Evolutionary conservation across 1,284 basidiomycete genomes (phyloP).

Genomic region (Cryptococcus sp.): DNA sequence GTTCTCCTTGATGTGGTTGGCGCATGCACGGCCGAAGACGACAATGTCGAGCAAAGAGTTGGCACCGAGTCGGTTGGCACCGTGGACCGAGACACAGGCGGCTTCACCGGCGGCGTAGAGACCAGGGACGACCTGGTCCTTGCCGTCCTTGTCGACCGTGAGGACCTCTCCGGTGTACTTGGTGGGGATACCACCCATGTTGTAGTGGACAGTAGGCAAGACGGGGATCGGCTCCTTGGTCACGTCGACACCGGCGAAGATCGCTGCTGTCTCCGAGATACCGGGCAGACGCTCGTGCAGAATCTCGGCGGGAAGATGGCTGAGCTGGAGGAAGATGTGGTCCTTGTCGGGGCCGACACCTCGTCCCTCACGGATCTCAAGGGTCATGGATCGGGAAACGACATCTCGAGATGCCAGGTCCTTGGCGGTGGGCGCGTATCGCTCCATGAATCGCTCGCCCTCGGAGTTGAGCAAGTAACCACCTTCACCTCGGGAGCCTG

Average conservation of each 20-base stretch:
- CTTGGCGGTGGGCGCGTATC: slow-evolving; percentile 98
- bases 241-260: slow-evolving; percentile 98
- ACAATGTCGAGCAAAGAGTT: slow-evolving; percentile 99
- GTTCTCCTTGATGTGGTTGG: slow-evolving; percentile 95
- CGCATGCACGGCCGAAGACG: slow-evolving; percentile 97
- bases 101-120: slow-evolving; percentile 99
- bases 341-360: slow-evolving; percentile 99
- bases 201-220: slow-evolving; percentile 93
- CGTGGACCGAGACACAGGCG: slow-evolving; percentile 98
- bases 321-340: slow-evolving; percentile 95
- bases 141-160: slow-evolving; percentile 79
- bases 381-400: slow-evolving; percentile 98
- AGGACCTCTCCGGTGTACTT: slow-evolving; percentile 97
- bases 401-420: slow-evolving; percentile 99
- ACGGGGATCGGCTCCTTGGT: slow-evolving; percentile 99
- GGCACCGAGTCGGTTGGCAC: slow-evolving; percentile 98
- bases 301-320: slow-evolving; percentile 93
- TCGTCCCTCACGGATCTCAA: slow-evolving; percentile 98
- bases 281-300: slow-evolving; percentile 97
- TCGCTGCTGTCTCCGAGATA: slow-evolving; percentile 99
- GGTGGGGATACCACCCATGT: slow-evolving; percentile 99
- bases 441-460: slow-evolving; percentile 99
- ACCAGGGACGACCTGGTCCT: slow-evolving; percentile 94
- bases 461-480: slow-evolving; percentile 98
- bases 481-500: slow-evolving; percentile 97